These are phyloP conservation scores for Monosporascus sp. DNA, from an alignment of 2,329 filamentous ascomycete genomes.

Conservation along the genomic window DNA sequence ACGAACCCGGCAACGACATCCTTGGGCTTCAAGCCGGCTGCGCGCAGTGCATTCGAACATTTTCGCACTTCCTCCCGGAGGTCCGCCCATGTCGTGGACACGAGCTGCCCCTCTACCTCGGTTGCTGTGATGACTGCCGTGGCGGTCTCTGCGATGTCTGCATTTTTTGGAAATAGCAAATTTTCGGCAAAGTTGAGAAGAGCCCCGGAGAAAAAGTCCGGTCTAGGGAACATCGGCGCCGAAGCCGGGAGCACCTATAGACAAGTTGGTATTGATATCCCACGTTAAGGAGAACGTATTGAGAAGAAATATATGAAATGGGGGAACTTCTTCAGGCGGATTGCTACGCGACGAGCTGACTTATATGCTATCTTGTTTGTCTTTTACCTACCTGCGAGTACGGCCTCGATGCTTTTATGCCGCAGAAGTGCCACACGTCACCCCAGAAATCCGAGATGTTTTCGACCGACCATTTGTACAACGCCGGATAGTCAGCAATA, in stretches of 20 bases:
- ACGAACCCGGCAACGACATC: slow-evolving; percentile 69
- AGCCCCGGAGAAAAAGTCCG: slow-evolving; percentile 75
- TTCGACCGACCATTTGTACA: slow-evolving; percentile 81
- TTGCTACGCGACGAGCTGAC: too few species aligned
- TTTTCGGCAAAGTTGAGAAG: slow-evolving; percentile 94
- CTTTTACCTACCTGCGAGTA: slow-evolving; percentile 51
- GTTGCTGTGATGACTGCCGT: slow-evolving; percentile 76
- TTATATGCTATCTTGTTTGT: background rate
- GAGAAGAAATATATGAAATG: background rate
- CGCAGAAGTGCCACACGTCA: slow-evolving; percentile 78
- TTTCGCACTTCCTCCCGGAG: slow-evolving; percentile 71
- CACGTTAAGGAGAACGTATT: background rate
- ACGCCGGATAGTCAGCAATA: slow-evolving; percentile 63
- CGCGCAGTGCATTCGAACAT: slow-evolving; percentile 66
- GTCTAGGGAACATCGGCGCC: slow-evolving; percentile 76
- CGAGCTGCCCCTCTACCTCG: slow-evolving; percentile 59
- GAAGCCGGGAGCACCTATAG: slow-evolving; percentile 61
- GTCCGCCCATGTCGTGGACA: slow-evolving; percentile 65
- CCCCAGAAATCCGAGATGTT: slow-evolving; percentile 76
- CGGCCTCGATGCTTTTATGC: slow-evolving; percentile 61
- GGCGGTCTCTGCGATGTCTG: slow-evolving; percentile 49
- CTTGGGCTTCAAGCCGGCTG: slow-evolving; percentile 51
- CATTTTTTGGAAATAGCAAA: slow-evolving; percentile 69
- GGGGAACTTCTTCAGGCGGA: too few species aligned
- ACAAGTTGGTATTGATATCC: slow-evolving; percentile 4